Evolutionary conservation across 164 flowering plant species (phyloP), one percentile per base, ranked within the genome.

Genomic region (Stephania cephalantha): DNA sequence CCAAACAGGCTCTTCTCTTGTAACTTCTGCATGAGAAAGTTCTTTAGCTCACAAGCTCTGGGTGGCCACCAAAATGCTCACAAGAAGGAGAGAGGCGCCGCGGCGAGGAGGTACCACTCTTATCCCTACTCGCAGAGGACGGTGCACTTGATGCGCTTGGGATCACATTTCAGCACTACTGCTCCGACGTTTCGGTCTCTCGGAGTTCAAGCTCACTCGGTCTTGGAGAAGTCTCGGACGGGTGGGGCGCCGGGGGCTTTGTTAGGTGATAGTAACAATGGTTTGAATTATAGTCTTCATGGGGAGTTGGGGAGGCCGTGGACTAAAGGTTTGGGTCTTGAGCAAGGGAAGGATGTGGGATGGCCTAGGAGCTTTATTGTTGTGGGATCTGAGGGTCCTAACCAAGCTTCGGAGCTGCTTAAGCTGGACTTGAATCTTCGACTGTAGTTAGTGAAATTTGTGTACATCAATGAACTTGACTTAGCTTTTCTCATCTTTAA

Each of bases 51-150:
- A 68, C 98, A 93, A 77, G 98, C 98, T 72, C 73, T 93, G 71
- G 98, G 98, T 2, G 98, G 98, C 48, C 98, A 93, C 74, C 98
- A 93, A 70, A 93, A 93, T 81, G 98, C 98, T n/a, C 98, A 93
- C 86, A 93, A 89, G 82, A 85, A 89, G 78, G 96, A 93, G 73
- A 86, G 98, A 79, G 92, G 92, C 30, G 90, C 85, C 76, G 90
- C 86, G 4, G 35, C 31, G 10, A 86, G 85, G 76, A 82, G 91
- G 79, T 83, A 81, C 55, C 20, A 58, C 7, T 58, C 64, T 12
- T 58, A 58, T 58, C 64, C 64, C 6, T 89, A 85, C 52, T 89
- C 85, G 30, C 81, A 88, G 6, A 87, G 85, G 67, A 87, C 79
- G 78, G 82, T 85, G 79, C 82, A 84, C 29, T 70, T 83, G 55